Evolutionary conservation across 257 asterid species (phyloP).

Genomic region (Gentiana macrophylla): DNA sequence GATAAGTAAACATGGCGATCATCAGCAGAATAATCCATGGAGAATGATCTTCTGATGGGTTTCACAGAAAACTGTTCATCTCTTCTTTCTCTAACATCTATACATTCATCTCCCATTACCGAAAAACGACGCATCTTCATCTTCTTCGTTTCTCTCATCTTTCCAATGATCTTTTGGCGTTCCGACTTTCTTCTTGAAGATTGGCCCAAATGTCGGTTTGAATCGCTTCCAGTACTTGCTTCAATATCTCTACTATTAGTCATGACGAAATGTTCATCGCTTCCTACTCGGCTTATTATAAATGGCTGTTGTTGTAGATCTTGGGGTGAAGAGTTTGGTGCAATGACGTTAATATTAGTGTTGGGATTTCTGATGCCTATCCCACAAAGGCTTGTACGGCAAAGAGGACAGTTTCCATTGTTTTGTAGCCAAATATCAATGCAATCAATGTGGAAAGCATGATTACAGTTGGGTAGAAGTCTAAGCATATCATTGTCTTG

Average conservation of each 20-base stretch:
- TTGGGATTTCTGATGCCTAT: conserved; percentile 13
- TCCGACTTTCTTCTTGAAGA: conserved; percentile 34
- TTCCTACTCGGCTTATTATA: conserved; percentile 19
- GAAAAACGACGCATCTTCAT: conserved; percentile 45
- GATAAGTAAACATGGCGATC: conserved; percentile 46
- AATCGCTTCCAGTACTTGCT: conserved; percentile 23
- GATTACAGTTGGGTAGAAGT: conserved; percentile 65
- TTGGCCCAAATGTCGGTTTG: conserved; percentile 27
- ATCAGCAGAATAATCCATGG: conserved; percentile 71
- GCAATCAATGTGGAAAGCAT: conserved; percentile 74
- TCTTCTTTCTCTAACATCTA: conserved; percentile 29
- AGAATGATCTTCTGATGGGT: conserved; percentile 75
- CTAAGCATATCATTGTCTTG: conserved; percentile 52
- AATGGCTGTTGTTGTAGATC: conserved; percentile 24
- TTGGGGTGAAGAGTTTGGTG: conserved; percentile 79
- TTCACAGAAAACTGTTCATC: conserved; percentile 45
- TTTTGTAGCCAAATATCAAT: conserved; percentile 66
- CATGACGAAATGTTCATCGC: conserved; percentile 44
- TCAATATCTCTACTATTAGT: conserved; percentile 25
- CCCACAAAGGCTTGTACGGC: conserved; percentile 66
- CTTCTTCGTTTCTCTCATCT: conserved; percentile 17
- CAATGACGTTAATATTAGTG: conserved; percentile 13
- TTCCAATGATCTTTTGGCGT: conserved; percentile 1
- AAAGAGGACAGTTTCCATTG: conserved; percentile 71
- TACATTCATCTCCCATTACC: conserved; percentile 79